Conservation (phyloP, 1,284 basidiomycete species). For the Cystobasidium slooffiae region DNA sequence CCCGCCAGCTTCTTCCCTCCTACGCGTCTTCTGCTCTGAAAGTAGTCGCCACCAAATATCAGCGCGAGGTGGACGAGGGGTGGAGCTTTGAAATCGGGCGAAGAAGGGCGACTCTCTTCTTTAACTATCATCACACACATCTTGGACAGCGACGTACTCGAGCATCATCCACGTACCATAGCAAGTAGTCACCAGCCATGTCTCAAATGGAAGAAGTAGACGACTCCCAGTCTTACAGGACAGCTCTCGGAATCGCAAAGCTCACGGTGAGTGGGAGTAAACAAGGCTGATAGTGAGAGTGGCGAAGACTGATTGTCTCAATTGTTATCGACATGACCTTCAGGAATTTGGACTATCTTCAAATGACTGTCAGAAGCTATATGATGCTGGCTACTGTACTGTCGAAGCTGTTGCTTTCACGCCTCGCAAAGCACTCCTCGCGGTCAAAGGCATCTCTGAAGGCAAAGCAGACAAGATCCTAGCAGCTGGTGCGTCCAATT, state of each 20-base stretch:
- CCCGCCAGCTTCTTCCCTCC: not conserved
- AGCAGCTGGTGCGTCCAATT: conserved; percentile 71
- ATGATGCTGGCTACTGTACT: conserved; percentile 90
- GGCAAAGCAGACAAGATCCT: conserved; percentile 97
- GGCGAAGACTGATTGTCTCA: not conserved
- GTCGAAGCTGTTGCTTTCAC: conserved; percentile 94
- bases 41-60: conserved; percentile 17
- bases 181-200: conserved; percentile 5
- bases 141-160: conserved; percentile 24
- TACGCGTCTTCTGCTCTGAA: not conserved
- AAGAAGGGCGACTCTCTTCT: not conserved
- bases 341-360: conserved; percentile 84
- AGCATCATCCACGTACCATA: no score
- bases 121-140: not conserved
- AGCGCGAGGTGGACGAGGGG: no score
- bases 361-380: conserved; percentile 93
- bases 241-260: conserved; percentile 33
- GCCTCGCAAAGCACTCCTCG: conserved; percentile 87
- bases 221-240: conserved; percentile 39
- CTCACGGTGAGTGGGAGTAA: conserved; percentile 40
- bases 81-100: not conserved
- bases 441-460: conserved; percentile 97
- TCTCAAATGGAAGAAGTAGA: conserved; percentile 30
- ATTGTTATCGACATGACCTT: not conserved
- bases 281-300: conserved; percentile 18